These are phyloP conservation scores for Microsporum audouinii DNA, from an alignment of 2,329 filamentous ascomycete species.

Conservation along the genomic window DNA sequence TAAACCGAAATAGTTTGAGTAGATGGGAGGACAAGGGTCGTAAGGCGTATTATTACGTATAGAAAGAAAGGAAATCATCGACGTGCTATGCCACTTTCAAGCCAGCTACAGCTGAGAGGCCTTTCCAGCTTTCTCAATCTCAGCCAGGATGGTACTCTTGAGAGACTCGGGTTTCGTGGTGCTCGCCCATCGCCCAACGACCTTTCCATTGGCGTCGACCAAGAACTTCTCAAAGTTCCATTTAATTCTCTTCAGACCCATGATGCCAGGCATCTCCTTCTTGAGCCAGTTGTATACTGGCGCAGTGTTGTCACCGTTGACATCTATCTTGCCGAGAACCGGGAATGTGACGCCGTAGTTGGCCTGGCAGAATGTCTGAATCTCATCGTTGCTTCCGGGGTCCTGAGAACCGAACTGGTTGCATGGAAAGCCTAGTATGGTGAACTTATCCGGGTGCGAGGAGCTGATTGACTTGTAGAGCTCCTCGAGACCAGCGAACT, in stretches of 20 bases:
- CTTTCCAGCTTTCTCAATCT: slow-evolving; percentile 50
- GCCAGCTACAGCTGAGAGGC: slow-evolving; percentile 8
- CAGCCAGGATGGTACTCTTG: slow-evolving; percentile 63
- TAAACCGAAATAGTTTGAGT: not conserved
- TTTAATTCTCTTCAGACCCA: slow-evolving; percentile 87
- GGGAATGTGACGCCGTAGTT: slow-evolving; percentile 94
- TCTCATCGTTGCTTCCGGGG: slow-evolving; percentile 68
- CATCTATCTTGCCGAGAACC: slow-evolving; percentile 81
- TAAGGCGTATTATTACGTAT: not conserved
- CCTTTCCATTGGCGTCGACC: slow-evolving; percentile 71
- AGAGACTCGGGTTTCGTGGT: slow-evolving; percentile 74
- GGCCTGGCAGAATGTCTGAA: slow-evolving; percentile 74
- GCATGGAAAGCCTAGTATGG: slow-evolving; percentile 91
- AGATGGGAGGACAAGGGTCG: not conserved
- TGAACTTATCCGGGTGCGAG: slow-evolving; percentile 63
- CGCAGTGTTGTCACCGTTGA: slow-evolving; percentile 73
- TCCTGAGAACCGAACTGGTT: slow-evolving; percentile 95
- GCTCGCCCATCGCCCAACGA: slow-evolving; percentile 77
- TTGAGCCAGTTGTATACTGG: slow-evolving; percentile 71
- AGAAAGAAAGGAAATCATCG: not conserved
- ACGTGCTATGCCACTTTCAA: too few relatives aligned
- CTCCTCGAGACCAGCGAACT: slow-evolving; percentile 81
- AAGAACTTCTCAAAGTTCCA: slow-evolving; percentile 99
- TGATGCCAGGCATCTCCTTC: slow-evolving; percentile 60
- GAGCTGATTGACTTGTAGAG: slow-evolving; percentile 69